phyloP scores from a whole-genome alignment of 306 rosid genomes.

The Citrullus amarus region DNA sequence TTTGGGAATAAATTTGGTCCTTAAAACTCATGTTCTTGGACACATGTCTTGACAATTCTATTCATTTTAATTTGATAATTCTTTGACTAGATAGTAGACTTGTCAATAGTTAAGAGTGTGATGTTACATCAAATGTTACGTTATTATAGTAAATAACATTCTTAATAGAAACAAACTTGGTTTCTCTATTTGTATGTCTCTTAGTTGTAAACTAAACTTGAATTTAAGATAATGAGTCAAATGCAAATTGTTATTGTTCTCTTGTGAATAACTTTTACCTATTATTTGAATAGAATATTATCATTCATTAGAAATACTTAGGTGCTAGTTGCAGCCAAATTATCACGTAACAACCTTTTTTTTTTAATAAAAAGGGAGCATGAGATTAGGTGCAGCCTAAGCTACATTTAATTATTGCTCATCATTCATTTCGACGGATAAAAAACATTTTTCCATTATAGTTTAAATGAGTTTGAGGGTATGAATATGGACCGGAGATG shows the following conservation, averaged over 20 bases:
- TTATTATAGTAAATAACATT: background rate
- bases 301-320: background rate
- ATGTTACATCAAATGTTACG: too few species aligned
- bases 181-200: background rate
- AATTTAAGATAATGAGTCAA: background rate
- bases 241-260: background rate
- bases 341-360: too few species aligned
- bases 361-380: too few species aligned
- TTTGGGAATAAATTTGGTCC: background rate
- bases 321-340: too few species aligned
- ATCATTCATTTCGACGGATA: background rate
- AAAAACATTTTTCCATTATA: too few species aligned
- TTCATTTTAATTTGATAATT: background rate
- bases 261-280: background rate
- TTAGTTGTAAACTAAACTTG: background rate
- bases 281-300: background rate
- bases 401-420: too few species aligned
- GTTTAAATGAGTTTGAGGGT: too few species aligned
- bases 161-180: background rate
- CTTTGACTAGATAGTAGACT: background rate
- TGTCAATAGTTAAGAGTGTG: background rate
- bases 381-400: too few species aligned
- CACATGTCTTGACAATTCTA: background rate
- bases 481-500: too few species aligned
- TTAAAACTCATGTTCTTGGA: background rate